Evolutionary conservation across 139 green algal genomes (phyloP).

Genomic region (Chlamydomonas incerta): DNA sequence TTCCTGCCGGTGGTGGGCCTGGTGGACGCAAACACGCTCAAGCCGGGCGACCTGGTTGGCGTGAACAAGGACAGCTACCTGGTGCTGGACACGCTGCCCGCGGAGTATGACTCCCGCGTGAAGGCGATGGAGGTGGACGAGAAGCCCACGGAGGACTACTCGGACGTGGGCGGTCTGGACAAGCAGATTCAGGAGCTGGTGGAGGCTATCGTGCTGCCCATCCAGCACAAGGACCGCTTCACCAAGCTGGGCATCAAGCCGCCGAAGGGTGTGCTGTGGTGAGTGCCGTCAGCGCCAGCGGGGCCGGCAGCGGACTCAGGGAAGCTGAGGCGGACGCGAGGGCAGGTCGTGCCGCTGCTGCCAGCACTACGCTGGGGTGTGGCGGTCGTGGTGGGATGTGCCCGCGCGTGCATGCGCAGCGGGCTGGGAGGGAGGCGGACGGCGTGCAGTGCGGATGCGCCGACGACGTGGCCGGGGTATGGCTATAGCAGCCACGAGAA

Average conservation of each 20-base stretch:
- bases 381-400: too few species aligned
- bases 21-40: slow-evolving; percentile 90
- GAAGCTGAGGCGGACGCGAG: too few species aligned
- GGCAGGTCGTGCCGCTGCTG: too few species aligned
- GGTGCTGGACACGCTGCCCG: slow-evolving; percentile 96
- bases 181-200: slow-evolving; percentile 99
- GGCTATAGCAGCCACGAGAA: too few species aligned
- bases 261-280: slow-evolving; percentile 85
- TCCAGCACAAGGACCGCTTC: slow-evolving; percentile 98
- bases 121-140: slow-evolving; percentile 99
- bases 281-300: neutral
- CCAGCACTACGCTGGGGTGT: too few species aligned
- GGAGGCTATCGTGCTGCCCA: slow-evolving; percentile 98
- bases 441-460: too few species aligned
- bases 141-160: slow-evolving; percentile 99
- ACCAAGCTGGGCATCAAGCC: slow-evolving; percentile 92
- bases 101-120: slow-evolving; percentile 97
- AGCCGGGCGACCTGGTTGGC: slow-evolving; percentile 95
- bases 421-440: too few species aligned
- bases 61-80: slow-evolving; percentile 99
- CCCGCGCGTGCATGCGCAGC: too few species aligned
- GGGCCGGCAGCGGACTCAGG: too few species aligned
- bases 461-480: too few species aligned
- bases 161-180: slow-evolving; percentile 96
- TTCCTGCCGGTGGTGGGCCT: slow-evolving; percentile 98